Percentiles rank a stretch among this genome's conserved stretches.
phyloP scores from a whole-genome alignment of 2,329 filamentous ascomycete species.

The Aspergillus clavatus region DNA sequence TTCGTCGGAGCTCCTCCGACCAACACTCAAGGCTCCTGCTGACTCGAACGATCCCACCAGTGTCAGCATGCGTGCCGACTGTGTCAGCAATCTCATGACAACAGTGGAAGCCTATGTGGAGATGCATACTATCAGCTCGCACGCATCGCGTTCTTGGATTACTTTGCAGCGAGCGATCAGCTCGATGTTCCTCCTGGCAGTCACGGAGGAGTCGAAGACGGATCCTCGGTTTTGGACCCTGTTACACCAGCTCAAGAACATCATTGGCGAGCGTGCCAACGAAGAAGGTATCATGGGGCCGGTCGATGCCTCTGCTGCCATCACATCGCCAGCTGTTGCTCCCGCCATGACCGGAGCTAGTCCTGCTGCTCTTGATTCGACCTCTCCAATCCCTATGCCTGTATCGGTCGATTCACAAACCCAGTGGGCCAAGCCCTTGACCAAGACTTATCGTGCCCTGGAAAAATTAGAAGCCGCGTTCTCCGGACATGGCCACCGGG shows the following conservation, averaged over 20 bases:
- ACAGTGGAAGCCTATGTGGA: constrained; percentile 60
- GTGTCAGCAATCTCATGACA: constrained; percentile 51
- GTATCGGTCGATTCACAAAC: constrained; percentile 34
- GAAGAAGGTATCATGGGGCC: constrained; percentile 29
- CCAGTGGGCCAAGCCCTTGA: constrained; percentile 44
- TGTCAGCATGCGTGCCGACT: constrained; percentile 47
- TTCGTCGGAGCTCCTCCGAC: constrained; percentile 58
- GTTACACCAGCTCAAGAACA: constrained; percentile 40
- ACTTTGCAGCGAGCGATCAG: constrained; percentile 45
- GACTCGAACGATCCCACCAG: constrained; percentile 40
- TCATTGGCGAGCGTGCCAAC: constrained; percentile 41
- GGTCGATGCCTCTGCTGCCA: constrained; percentile 11
- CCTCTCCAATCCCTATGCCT: constrained; percentile 25
- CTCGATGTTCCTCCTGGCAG: constrained; percentile 44
- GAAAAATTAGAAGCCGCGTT: constrained; percentile 44
- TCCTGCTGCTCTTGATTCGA: constrained; percentile 22
- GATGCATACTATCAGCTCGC: constrained; percentile 42
- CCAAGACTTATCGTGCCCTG: constrained; percentile 43
- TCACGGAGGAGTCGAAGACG: constrained; percentile 42
- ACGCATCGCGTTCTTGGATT: constrained; percentile 45
- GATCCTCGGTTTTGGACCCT: constrained; percentile 38
- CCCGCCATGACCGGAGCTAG: constrained; percentile 23
- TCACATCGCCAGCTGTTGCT: constrained; percentile 12
- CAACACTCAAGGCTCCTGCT: constrained; percentile 52
- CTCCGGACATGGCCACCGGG: constrained; percentile 18